phyloP scores from a whole-genome alignment of 805 yeast genomes.

The Spathaspora hagerdaliae region DNA sequence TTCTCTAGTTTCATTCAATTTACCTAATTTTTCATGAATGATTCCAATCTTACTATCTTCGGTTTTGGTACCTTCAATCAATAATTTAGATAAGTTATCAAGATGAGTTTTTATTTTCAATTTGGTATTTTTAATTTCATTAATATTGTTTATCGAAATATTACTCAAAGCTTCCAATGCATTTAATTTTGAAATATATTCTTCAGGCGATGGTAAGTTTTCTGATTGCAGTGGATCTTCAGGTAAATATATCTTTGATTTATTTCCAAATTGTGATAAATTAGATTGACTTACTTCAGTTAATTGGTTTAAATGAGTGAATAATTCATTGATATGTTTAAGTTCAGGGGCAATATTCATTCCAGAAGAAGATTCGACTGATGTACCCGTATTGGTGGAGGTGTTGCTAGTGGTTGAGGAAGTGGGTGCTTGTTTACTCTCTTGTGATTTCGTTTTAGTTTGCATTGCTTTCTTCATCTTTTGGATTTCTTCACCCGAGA shows the following conservation, averaged over 20 bases:
- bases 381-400: not conserved
- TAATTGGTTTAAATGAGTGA: constrained; percentile 22
- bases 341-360: constrained; percentile 25
- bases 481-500: constrained; percentile 23
- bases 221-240: constrained; percentile 30
- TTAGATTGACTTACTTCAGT: constrained; percentile 27
- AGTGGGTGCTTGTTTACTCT: too few species aligned
- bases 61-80: constrained; percentile 23
- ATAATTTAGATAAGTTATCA: constrained; percentile 8
- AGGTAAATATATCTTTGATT: constrained; percentile 34
- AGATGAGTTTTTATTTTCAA: constrained; percentile 22
- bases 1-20: constrained; percentile 23
- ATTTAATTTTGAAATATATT: constrained; percentile 36
- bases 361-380: not conserved
- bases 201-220: constrained; percentile 34
- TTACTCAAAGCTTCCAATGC: constrained; percentile 35
- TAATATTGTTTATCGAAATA: constrained; percentile 26
- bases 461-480: constrained; percentile 23
- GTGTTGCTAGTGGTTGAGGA: not conserved
- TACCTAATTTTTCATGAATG: constrained; percentile 23
- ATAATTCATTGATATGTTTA: constrained; percentile 27
- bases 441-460: not conserved
- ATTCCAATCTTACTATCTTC: constrained; percentile 30
- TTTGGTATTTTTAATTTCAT: constrained; percentile 26
- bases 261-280: constrained; percentile 35